Evolutionary conservation across 148 eudicot species (phyloP).

Genomic region (Chenopodium formosanum): DNA sequence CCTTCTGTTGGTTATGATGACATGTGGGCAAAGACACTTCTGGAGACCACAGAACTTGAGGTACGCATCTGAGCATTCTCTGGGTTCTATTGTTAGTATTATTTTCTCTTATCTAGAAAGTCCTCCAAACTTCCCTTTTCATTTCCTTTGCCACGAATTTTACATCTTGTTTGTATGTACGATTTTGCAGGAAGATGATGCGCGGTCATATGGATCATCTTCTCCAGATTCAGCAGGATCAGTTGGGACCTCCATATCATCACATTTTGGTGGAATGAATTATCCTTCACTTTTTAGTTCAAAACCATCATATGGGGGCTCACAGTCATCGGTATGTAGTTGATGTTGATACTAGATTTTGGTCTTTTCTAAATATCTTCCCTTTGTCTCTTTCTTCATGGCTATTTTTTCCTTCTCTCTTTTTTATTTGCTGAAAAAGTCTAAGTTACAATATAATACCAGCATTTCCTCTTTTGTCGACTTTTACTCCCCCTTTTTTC

Average conservation of each 20-base stretch:
- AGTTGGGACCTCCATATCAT: constrained; percentile 94
- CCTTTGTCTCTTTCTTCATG: not conserved
- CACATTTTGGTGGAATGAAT: constrained; percentile 97
- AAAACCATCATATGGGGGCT: constrained; percentile 68
- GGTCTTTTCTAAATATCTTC: not conserved
- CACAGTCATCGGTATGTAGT: constrained; percentile 60
- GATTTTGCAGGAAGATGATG: constrained; percentile 69
- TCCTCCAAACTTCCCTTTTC: not conserved
- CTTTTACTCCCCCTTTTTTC: not conserved
- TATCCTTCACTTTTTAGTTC: constrained; percentile 95
- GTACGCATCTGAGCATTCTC: constrained; percentile 29
- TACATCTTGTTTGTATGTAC: not conserved
- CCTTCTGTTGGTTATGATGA: constrained; percentile 92
- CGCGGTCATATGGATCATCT: constrained; percentile 82
- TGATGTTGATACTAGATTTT: constrained; percentile 2
- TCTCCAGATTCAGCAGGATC: constrained; percentile 93
- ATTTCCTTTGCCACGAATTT: not conserved
- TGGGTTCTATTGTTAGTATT: not conserved
- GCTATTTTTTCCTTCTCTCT: not conserved
- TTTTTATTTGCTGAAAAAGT: not conserved
- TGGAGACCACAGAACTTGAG: constrained; percentile 84
- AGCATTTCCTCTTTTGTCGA: not conserved
- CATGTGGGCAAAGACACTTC: constrained; percentile 96
- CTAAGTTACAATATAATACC: not conserved
- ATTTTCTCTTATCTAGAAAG: not conserved